Percentiles rank a stretch among this genome's conserved stretches.
phyloP scores from a whole-genome alignment of 2,329 filamentous ascomycete genomes.

The Aspergillus awamori region DNA sequence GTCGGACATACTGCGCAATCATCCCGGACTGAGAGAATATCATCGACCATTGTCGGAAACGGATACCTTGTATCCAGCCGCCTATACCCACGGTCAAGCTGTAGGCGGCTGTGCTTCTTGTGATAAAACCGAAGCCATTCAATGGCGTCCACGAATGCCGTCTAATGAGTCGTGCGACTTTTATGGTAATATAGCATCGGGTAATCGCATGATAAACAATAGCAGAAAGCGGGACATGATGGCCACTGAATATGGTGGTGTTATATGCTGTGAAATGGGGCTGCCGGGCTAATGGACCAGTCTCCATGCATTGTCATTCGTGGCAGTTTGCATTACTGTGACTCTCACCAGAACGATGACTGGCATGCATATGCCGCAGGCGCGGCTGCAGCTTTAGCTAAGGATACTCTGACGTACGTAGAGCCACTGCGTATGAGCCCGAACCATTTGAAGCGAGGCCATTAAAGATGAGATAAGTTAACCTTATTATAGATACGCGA shows the following conservation, averaged over 20 bases:
- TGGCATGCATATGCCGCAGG: constrained; percentile 10
- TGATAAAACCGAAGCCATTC: not conserved
- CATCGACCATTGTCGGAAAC: not conserved
- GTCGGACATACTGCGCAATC: not conserved
- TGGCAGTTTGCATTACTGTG: constrained; percentile 23
- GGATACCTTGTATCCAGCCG: not conserved
- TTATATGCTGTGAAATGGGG: constrained; percentile 14
- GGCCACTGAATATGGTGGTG: not conserved
- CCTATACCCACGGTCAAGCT: not conserved
- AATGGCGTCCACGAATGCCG: not conserved
- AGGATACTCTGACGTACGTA: not conserved
- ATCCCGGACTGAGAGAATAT: not conserved
- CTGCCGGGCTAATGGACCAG: constrained; percentile 13
- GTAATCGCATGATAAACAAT: constrained; percentile 1
- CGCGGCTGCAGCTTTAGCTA: constrained; percentile 1
- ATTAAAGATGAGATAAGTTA: not conserved
- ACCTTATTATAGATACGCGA: not conserved
- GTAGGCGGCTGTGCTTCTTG: not conserved
- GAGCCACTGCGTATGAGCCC: not conserved
- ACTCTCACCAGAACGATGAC: constrained; percentile 13
- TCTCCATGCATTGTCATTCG: constrained; percentile 20
- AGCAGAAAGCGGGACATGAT: not conserved
- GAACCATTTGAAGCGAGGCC: not conserved
- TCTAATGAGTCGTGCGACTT: not conserved
- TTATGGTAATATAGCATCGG: constrained; percentile 4